Evolutionary conservation across 2,329 filamentous ascomycete genomes (phyloP), one percentile per base, ranked within the genome.

Genomic region (Aspergillus brunneoviolaceus): DNA sequence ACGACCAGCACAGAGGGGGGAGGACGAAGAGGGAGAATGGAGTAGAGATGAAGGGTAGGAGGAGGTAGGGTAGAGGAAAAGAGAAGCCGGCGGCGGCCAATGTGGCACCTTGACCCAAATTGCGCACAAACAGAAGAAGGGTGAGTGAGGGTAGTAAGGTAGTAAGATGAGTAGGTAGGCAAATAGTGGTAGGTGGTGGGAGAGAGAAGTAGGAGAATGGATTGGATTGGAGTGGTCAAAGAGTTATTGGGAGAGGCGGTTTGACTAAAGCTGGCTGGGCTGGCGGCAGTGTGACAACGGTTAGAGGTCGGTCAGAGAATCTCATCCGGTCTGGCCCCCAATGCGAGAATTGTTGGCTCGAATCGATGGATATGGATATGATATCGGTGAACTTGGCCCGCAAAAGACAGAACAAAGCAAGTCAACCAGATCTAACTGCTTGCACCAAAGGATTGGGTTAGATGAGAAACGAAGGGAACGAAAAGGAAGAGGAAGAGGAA

Each of bases 211-310:
- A 16, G 12, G 14, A 16, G 33, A 16, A 35, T 16, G 33, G 33
- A 35, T 35, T 55, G 49, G 65, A 62, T 52, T 53, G 58, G 63
- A 62, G 58, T 64, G 65, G 60, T 60, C 60, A 59, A 63, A 65
- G 55, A 55, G 33, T 55, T 60, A 35, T 16, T 66, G 61, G 61
- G 58, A 58, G 59, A 53, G 63, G 68, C 68, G 68, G 67, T 65
- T 70, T 70, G 68, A 63, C 59, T 63, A 57, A 63, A 57, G 67
- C 58, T 68, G 64, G 67, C 58, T 67, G 64, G 14, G 64, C 61
- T 58, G 65, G 66, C 65, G 65, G 65, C 65, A 69, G 63, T 67
- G 61, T 66, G 66, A 66, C 64, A 57, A 60, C 59, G 64, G 55
- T 63, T 57, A 67, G 62, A 68, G 66, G 61, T 65, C 63, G 62